Base-by-base conservation (phyloP, 257 asterid species). In the Rubia yunnanensis region DNA sequence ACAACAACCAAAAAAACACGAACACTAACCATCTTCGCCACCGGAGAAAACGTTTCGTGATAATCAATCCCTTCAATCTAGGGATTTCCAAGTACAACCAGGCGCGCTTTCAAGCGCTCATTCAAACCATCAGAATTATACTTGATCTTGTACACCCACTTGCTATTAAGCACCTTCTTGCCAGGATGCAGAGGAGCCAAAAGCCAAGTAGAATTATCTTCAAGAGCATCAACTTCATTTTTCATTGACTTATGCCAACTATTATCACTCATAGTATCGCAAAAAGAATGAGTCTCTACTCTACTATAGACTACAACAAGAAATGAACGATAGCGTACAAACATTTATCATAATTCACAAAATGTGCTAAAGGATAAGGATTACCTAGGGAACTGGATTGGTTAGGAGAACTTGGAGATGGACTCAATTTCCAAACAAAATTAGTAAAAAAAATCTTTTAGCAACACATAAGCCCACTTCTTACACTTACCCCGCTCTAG, bases 31-130 rank as follows among this genome's bases (percentile, higher is more conserved):
- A 64, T 3, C 54, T 66, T 66, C 1, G 54, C 54, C 3, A 56
- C 53, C 0, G 22, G 65, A 4, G 72, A 54, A 15, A 67, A 67
- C 2, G 63, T 66, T 5, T 66, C 71, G 20, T 53, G 63, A 38
- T 64, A 41, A 24, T 64, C 68, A 14, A 41, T 9, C 1, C 57
- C 39, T 44, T 64, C 36, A n/a, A 53, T 50, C 22, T 64, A 35
- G 26, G 14, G 36, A 30, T 66, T 22, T 17, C 71, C 32, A 7
- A 18, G 11, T 5, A 50, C 63, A 50, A 53, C 63, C 7, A 66
- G 24, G 5, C 71, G 31, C 1, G 49, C 63, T 53, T 66, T 66
- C 30, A 15, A 66, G n/a, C 71, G 17, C 22, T 53, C 63, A 50
- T 31, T 2, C 4, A 52, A 66, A 31, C 71, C 53, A 66, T 53